phyloP scores from a whole-genome alignment of 495 filamentous ascomycete species.

The Choiromyces venosus region DNA sequence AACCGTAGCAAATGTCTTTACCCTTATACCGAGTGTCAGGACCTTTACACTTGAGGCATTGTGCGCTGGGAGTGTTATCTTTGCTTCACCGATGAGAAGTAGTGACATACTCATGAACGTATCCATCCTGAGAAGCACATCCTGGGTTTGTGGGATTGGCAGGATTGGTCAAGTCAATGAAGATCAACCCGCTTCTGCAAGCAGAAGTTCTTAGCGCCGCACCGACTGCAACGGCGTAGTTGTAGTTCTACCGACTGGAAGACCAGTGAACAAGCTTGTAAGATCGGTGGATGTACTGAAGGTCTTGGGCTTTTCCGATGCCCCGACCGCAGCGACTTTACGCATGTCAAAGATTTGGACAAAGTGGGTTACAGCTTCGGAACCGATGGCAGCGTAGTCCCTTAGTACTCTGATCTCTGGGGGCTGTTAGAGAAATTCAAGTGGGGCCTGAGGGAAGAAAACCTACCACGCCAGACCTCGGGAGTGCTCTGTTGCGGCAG shows the following conservation, averaged over 20 bases:
- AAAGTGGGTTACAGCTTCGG: conserved; percentile 49
- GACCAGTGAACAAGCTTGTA: conserved; percentile 34
- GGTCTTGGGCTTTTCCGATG: conserved; percentile 38
- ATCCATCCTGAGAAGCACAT: conserved; percentile 53
- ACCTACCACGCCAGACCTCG: conserved; percentile 46
- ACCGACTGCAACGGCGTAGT: conserved; percentile 51
- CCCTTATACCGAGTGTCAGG: conserved; percentile 52
- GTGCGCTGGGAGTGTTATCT: conserved; percentile 41
- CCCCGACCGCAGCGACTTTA: conserved; percentile 23
- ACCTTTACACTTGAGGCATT: conserved; percentile 56
- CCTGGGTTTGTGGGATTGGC: conserved; percentile 51
- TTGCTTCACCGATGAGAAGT: background rate
- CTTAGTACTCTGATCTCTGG: conserved; percentile 48
- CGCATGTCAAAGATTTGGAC: conserved; percentile 53
- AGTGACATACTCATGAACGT: conserved; percentile 50
- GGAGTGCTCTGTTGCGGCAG: conserved; percentile 49
- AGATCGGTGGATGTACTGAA: conserved; percentile 43
- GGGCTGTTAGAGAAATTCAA: background rate
- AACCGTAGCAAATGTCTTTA: conserved; percentile 58
- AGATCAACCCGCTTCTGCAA: conserved; percentile 52
- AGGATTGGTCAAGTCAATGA: conserved; percentile 52
- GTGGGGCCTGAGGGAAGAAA: background rate
- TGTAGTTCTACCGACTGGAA: conserved; percentile 48
- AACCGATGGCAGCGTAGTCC: conserved; percentile 51
- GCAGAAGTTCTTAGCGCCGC: conserved; percentile 47